phyloP scores from a whole-genome alignment of 164 flowering plant genomes.

The Vitis riparia region DNA sequence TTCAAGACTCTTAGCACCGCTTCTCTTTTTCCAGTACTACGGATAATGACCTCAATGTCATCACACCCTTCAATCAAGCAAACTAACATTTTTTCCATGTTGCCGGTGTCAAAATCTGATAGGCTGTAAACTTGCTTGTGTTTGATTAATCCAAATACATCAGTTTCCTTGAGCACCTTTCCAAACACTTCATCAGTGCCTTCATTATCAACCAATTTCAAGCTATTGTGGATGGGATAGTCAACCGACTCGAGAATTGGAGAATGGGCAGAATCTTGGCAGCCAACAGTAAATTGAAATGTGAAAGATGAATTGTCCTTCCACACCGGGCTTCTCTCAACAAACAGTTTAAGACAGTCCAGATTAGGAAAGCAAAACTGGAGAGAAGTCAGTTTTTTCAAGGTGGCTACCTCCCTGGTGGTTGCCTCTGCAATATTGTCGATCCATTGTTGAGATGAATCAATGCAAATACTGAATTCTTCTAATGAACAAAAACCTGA shows the following conservation, averaged over 20 bases:
- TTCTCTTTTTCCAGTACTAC: neutral
- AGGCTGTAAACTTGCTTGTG: slow-evolving; percentile 10
- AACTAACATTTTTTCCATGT: slow-evolving; percentile 2
- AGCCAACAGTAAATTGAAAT: slow-evolving; percentile 16
- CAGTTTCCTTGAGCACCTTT: slow-evolving; percentile 9
- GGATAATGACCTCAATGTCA: slow-evolving; percentile 8
- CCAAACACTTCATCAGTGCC: neutral
- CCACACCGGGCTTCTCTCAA: slow-evolving; percentile 2
- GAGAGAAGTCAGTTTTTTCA: slow-evolving; percentile 4
- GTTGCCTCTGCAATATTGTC: neutral
- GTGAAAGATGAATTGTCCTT: neutral
- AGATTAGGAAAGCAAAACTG: slow-evolving; percentile 15
- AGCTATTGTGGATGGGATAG: neutral
- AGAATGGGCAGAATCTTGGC: neutral
- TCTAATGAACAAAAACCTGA: slow-evolving; percentile 10
- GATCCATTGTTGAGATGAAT: neutral
- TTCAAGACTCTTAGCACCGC: neutral
- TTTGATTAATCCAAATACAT: slow-evolving; percentile 10
- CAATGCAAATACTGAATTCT: slow-evolving; percentile 18
- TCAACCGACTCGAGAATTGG: neutral
- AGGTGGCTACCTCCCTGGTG: slow-evolving; percentile 2
- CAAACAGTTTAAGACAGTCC: neutral
- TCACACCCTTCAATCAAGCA: slow-evolving; percentile 12
- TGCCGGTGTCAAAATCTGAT: slow-evolving; percentile 12
- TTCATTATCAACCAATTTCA: slow-evolving; percentile 8